Conservation (phyloP, 352 stramenopile genomes). For the Pythium monospermum region DNA sequence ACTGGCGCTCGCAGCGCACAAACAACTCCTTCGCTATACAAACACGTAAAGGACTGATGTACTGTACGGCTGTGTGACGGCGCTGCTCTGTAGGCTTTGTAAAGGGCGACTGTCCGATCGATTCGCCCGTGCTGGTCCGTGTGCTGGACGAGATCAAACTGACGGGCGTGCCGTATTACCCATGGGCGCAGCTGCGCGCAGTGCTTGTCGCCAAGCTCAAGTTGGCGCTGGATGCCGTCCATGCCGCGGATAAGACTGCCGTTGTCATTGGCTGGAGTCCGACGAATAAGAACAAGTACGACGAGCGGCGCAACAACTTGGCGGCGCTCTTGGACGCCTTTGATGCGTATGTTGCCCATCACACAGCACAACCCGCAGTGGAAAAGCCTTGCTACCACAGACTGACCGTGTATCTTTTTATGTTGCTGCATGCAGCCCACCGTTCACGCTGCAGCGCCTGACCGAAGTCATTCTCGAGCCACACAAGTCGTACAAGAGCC, state of each 20-base stretch:
- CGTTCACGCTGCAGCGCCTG: constrained; percentile 79
- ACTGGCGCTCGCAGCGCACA: background rate
- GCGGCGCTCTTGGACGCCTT: constrained; percentile 58
- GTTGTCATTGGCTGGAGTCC: constrained; percentile 36
- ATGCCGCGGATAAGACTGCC: constrained; percentile 31
- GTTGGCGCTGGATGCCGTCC: constrained; percentile 48
- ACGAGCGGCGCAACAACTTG: constrained; percentile 49
- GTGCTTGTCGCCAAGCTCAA: constrained; percentile 58
- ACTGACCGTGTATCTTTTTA: background rate
- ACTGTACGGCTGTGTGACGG: background rate
- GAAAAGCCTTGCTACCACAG: no score
- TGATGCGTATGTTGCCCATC: constrained; percentile 43
- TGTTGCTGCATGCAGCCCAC: constrained; percentile 26
- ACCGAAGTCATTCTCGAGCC: constrained; percentile 75
- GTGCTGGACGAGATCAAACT: constrained; percentile 64
- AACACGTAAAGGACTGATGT: background rate
- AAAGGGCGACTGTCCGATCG: constrained; percentile 32
- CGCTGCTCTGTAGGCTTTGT: constrained; percentile 38
- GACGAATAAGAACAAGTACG: constrained; percentile 45
- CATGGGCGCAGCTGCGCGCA: constrained; percentile 64
- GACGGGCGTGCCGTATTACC: constrained; percentile 68
- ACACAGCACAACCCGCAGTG: no score
- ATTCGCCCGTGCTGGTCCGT: constrained; percentile 46
- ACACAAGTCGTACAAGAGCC: constrained; percentile 60
- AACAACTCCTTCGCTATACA: background rate